These are phyloP conservation scores for Claviceps humidiphila DNA, from an alignment of 2,329 filamentous ascomycete species.

Conservation along the genomic window DNA sequence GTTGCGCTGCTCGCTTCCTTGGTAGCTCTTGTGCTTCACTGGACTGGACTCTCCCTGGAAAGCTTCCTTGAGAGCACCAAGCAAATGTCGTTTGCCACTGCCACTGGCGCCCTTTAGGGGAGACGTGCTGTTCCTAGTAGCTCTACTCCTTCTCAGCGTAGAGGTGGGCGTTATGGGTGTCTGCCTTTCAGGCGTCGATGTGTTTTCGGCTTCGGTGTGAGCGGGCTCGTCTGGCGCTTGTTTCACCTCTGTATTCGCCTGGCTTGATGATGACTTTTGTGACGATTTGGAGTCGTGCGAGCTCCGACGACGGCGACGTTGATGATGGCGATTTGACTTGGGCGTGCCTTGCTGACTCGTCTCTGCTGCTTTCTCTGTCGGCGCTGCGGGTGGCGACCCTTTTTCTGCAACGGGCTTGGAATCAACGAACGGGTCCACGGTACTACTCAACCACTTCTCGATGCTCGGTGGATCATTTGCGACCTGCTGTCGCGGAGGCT, in stretches of 20 bases:
- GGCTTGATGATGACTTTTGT: slow-evolving; percentile 1
- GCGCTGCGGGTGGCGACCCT: background rate
- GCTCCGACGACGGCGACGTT: background rate
- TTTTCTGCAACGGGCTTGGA: slow-evolving; percentile 1
- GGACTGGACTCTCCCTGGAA: slow-evolving; percentile 48
- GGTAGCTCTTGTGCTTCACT: slow-evolving; percentile 32
- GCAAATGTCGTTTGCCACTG: slow-evolving; percentile 34
- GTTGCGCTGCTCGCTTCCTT: slow-evolving; percentile 30
- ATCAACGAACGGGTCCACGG: slow-evolving; percentile 50
- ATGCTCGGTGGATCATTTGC: slow-evolving; percentile 48
- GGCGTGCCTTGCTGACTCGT: background rate
- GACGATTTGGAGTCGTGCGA: background rate
- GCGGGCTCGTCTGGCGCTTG: slow-evolving; percentile 2
- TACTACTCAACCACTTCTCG: slow-evolving; percentile 51
- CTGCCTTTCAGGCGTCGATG: slow-evolving; percentile 10
- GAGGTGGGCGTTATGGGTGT: slow-evolving; percentile 22
- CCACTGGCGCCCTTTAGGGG: slow-evolving; percentile 34
- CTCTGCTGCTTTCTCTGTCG: slow-evolving; percentile 1
- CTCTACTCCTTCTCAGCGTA: slow-evolving; percentile 40
- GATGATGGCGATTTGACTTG: background rate
- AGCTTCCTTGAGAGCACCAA: slow-evolving; percentile 46
- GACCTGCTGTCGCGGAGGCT: slow-evolving; percentile 36
- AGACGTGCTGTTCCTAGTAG: slow-evolving; percentile 37
- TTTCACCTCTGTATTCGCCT: slow-evolving; percentile 2
- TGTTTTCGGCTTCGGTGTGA: slow-evolving; percentile 7